phyloP scores from a whole-genome alignment of 1,139 yeast genomes.

The Kodamaea alishanica region DNA sequence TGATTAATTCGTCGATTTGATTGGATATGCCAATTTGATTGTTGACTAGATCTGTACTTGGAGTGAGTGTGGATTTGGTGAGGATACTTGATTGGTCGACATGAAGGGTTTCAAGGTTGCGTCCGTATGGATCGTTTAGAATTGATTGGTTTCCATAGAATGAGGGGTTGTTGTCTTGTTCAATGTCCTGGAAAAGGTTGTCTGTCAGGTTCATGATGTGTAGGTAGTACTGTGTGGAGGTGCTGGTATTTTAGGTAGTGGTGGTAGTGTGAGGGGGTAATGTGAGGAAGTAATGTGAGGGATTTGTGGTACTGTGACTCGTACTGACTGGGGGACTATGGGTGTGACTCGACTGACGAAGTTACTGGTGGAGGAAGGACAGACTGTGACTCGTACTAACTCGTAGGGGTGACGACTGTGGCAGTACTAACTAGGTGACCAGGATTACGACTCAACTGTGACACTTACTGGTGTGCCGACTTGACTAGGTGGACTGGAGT shows the following conservation, averaged over 20 bases:
- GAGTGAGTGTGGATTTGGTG: conserved; percentile 1
- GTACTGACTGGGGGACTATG: no score
- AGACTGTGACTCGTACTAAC: no score
- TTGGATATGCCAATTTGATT: conserved; percentile 41
- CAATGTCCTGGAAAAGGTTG: conserved; percentile 35
- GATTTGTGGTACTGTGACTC: no score
- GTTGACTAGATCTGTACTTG: conserved; percentile 22
- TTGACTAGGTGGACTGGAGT: no score
- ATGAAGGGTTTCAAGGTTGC: conserved; percentile 1
- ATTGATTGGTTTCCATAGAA: conserved; percentile 37
- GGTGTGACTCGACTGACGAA: no score
- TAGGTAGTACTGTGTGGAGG: neutral
- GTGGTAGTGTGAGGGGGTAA: no score
- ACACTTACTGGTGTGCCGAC: no score
- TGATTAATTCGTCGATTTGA: conserved; percentile 28
- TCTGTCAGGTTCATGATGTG: conserved; percentile 10
- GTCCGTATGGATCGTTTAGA: conserved; percentile 28
- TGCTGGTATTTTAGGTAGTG: neutral
- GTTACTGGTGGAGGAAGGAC: no score
- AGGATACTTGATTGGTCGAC: neutral
- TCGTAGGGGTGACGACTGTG: no score
- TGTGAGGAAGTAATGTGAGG: no score
- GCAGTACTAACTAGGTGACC: no score
- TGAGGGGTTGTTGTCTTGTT: conserved; percentile 49
- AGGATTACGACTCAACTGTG: no score